Conservation (phyloP, 148 eudicot genomes). For the Rhododendron henanense region DNA sequence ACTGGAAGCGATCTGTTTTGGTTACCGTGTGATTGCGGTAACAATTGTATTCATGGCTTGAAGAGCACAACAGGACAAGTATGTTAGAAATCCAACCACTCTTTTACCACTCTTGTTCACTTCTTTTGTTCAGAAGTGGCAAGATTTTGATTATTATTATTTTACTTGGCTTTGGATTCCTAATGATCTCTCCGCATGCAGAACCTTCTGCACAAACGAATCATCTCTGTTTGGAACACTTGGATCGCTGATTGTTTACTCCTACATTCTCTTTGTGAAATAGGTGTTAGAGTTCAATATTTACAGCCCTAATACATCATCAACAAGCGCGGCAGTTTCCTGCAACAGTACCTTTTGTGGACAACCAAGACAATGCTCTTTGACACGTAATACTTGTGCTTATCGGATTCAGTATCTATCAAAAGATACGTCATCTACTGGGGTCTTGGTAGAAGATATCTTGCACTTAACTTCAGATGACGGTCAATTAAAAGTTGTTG, state of each 20-base stretch:
- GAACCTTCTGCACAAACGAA: not conserved
- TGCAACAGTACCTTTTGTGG: conserved; percentile 57
- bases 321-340: conserved; percentile 52
- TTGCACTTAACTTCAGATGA: conserved; percentile 60
- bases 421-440: conserved; percentile 61
- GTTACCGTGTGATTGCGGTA: conserved; percentile 86
- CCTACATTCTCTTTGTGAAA: not conserved
- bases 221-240: not conserved
- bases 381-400: conserved; percentile 37
- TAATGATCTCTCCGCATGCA: not conserved
- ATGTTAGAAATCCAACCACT: conserved; percentile 13
- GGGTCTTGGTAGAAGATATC: conserved; percentile 67
- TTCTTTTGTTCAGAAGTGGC: not conserved
- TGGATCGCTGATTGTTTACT: not conserved
- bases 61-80: conserved; percentile 43
- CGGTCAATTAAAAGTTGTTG: conserved; percentile 26
- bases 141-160: not conserved
- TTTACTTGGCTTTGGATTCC: not conserved
- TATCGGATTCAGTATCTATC: conserved; percentile 58
- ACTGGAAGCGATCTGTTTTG: conserved; percentile 89
- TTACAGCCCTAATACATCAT: conserved; percentile 63
- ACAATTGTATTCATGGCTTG: conserved; percentile 44
- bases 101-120: not conserved
- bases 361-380: conserved; percentile 36
- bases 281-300: conserved; percentile 46